These are phyloP conservation scores for Ilex aquifolium DNA, from an alignment of 257 asterid species.

Conservation along the genomic window DNA sequence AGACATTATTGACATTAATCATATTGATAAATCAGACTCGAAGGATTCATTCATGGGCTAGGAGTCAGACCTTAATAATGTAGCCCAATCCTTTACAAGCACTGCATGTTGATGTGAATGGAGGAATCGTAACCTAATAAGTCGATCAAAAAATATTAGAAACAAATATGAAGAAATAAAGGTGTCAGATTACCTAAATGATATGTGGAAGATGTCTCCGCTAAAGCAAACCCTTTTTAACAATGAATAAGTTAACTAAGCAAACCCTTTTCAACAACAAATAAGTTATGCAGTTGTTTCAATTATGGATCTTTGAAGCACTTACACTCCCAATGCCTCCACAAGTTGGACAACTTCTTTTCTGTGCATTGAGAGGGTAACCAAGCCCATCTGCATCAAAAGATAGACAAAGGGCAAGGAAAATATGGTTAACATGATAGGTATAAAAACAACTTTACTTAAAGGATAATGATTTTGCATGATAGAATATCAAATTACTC, in stretches of 20 bases:
- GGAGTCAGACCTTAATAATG: slow-evolving; percentile 54
- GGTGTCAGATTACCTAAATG: neutral
- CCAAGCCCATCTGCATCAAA: slow-evolving; percentile 72
- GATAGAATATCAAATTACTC: slow-evolving; percentile 2
- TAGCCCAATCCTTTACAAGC: slow-evolving; percentile 74
- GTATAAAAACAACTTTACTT: neutral
- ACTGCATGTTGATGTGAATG: slow-evolving; percentile 67
- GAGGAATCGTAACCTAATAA: slow-evolving; percentile 70
- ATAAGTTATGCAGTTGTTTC: slow-evolving; percentile 4
- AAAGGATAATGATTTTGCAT: neutral
- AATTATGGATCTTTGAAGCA: slow-evolving; percentile 9
- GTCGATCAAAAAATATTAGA: slow-evolving; percentile 6
- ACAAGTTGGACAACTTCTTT: slow-evolving; percentile 64
- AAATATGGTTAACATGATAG: neutral
- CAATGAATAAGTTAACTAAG: slow-evolving; percentile 6
- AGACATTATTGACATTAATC: slow-evolving; percentile 5
- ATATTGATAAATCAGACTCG: slow-evolving; percentile 5
- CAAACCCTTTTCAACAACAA: neutral
- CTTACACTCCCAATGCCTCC: slow-evolving; percentile 83
- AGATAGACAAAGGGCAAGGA: slow-evolving; percentile 16
- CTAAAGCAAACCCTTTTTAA: neutral
- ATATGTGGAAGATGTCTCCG: neutral
- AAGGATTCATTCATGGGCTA: slow-evolving; percentile 11
- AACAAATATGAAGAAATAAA: slow-evolving; percentile 10
- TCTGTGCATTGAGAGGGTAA: slow-evolving; percentile 57